Evolutionary conservation across 2,329 filamentous ascomycete species (phyloP).

Genomic region (Tolypocladium amazonense): DNA sequence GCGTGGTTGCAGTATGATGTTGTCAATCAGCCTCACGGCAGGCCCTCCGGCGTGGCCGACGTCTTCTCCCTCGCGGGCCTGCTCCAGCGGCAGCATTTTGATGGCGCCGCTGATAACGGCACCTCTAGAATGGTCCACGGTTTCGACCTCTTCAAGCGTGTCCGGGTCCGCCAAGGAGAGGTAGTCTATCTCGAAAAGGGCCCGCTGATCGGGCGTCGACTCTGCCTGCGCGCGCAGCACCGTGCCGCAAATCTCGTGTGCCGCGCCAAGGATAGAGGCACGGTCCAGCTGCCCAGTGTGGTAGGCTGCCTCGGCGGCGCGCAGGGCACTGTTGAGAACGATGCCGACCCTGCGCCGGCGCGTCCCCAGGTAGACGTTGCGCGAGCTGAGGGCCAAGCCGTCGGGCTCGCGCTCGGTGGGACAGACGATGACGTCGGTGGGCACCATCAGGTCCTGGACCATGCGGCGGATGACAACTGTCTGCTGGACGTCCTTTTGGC

Average conservation of each 20-base stretch:
- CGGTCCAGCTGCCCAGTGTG: conserved; percentile 40
- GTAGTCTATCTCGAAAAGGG: conserved; percentile 78
- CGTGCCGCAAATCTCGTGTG: conserved; percentile 46
- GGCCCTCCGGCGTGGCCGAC: conserved; percentile 63
- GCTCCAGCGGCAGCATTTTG: conserved; percentile 76
- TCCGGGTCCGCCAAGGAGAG: conserved; percentile 82
- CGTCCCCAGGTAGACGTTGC: conserved; percentile 84
- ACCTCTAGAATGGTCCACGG: conserved; percentile 58
- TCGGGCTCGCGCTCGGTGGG: conserved; percentile 67
- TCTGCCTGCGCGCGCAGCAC: conserved; percentile 51
- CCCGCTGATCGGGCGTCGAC: conserved; percentile 49
- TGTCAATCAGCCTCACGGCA: conserved; percentile 83
- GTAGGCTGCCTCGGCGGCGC: conserved; percentile 60
- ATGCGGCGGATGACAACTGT: conserved; percentile 80
- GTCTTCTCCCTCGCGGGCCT: conserved; percentile 59
- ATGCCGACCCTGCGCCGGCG: conserved; percentile 62
- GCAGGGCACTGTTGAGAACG: conserved; percentile 60
- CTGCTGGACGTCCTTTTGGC: conserved; percentile 96
- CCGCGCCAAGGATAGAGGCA: conserved; percentile 60
- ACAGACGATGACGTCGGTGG: conserved; percentile 62
- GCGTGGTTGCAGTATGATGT: conserved; percentile 54
- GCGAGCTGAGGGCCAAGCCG: conserved; percentile 80
- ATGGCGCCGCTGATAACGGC: conserved; percentile 84
- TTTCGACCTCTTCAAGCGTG: conserved; percentile 66
- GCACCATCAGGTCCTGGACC: conserved; percentile 78